Base-by-base conservation (phyloP, 257 asterid species). In the Eustoma russellianum region DNA sequence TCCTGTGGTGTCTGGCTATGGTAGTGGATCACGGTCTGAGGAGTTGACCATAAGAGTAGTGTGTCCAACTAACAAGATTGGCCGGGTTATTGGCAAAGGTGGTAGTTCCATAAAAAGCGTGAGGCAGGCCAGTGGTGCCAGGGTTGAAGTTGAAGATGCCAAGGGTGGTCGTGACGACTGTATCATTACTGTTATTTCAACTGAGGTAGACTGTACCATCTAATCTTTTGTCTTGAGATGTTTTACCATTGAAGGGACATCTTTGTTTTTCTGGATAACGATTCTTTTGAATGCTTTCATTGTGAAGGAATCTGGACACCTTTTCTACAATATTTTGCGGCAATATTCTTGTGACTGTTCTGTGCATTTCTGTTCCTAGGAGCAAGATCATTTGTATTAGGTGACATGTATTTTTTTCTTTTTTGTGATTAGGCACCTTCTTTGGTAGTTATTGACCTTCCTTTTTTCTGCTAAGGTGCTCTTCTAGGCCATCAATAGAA, bases 61-160 rank as follows among this genome's bases (percentile, higher is more conserved):
- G 61, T 90, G 98, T 66, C 96, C 93, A 30, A 61, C 85, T 55
- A 72, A 66, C 58, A 82, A 74, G 75, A 78, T 90, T 65, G 96
- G 98, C 15, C 96, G 94, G 55, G 88, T 90, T 56, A 90, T 90
- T 70, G 98, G 98, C 45, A 90, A 82, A 70, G 94, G 92, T 41
- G 98, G 98, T 59, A 71, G 70, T 61, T 77, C 87, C 35, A 90
- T 90, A 63, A 83, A 73, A 73, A 68, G 76, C 60, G 73, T 90
- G 62, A 63, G 96, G 65, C 98, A 82, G 67, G 93, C 80, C 55
- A 86, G 83, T 62, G 96, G 98, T 68, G 96, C 96, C 64, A 86
- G 79, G 66, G 69, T 90, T 66, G 98, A 90, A 65, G 91, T 83
- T 72, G 85, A 81, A 8, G 96, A 86, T 76, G 79, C 72, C 56